Conservation (phyloP, 192 early-diverging fungal genomes). For the Coemansia sp. region DNA sequence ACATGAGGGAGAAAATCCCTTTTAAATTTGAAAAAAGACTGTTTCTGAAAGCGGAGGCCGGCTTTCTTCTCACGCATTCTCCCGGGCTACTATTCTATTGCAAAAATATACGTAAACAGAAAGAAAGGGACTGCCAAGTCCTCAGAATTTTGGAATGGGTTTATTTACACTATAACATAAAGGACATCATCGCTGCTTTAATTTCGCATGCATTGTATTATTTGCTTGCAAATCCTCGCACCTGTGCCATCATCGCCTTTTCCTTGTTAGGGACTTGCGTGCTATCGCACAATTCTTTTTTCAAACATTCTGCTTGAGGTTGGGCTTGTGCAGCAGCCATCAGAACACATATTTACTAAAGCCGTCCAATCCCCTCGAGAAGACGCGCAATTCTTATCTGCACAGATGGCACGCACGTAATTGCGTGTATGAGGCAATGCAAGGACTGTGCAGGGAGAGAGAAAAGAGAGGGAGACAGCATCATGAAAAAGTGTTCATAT, state of each 20-base stretch:
- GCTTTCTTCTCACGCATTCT: slow-evolving; percentile 15
- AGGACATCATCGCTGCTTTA: neutral
- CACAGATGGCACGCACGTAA: neutral
- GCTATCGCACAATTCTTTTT: neutral
- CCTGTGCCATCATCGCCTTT: neutral
- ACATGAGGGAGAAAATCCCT: neutral
- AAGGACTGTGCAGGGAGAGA: neutral
- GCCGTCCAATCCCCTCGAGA: neutral
- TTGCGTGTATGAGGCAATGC: neutral
- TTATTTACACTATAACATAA: neutral
- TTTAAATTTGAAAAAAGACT: neutral
- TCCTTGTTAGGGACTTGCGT: neutral
- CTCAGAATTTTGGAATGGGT: neutral
- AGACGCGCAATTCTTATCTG: neutral
- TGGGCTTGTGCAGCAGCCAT: neutral
- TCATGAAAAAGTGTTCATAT: neutral
- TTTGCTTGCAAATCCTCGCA: neutral
- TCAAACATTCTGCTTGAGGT: neutral
- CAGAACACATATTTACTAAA: neutral
- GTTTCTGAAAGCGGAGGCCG: slow-evolving; percentile 5
- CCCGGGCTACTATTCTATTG: slow-evolving; percentile 7
- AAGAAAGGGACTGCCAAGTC: neutral
- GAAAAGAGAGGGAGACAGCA: too few species aligned
- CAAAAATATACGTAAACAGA: neutral
- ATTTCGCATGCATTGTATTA: neutral